Percentiles rank a stretch among this genome's conserved stretches.
Conservation (phyloP, 495 filamentous ascomycete genomes). For the Cudoniella acicularis region DNA sequence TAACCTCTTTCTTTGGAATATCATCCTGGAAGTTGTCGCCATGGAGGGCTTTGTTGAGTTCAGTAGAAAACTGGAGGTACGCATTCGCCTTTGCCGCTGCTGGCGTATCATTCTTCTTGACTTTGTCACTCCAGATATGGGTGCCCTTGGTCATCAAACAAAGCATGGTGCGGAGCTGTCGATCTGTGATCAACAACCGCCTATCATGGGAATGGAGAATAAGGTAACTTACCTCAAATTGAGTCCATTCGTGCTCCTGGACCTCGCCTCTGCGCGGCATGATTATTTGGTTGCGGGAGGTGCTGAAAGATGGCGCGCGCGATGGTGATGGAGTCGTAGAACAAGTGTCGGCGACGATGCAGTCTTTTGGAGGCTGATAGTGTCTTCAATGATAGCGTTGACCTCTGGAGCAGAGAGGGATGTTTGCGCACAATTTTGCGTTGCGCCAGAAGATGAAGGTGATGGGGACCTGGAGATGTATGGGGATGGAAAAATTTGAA, state of each 20-base stretch:
- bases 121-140: too few relatives aligned
- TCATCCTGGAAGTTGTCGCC: slow-evolving; percentile 17
- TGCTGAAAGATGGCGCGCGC: background rate
- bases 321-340: background rate
- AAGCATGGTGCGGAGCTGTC: slow-evolving; percentile 23
- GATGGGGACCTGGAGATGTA: too few relatives aligned
- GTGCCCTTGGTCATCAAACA: slow-evolving; percentile 19
- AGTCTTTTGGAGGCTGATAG: too few relatives aligned
- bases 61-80: slow-evolving; percentile 18
- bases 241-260: slow-evolving; percentile 13
- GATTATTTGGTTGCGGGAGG: background rate
- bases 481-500: too few relatives aligned
- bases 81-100: slow-evolving; percentile 1
- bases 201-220: background rate
- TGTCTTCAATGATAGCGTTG: too few relatives aligned
- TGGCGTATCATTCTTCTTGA: background rate
- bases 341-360: too few relatives aligned
- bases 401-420: too few relatives aligned
- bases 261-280: background rate
- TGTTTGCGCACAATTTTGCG: too few relatives aligned
- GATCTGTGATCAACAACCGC: background rate
- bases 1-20: slow-evolving; percentile 21
- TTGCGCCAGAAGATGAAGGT: too few relatives aligned
- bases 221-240: slow-evolving; percentile 16
- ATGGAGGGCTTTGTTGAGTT: slow-evolving; percentile 26